These are phyloP conservation scores for Magnaporthiopsis rhizophila DNA, from an alignment of 2,329 filamentous ascomycete genomes.

Conservation along the genomic window DNA sequence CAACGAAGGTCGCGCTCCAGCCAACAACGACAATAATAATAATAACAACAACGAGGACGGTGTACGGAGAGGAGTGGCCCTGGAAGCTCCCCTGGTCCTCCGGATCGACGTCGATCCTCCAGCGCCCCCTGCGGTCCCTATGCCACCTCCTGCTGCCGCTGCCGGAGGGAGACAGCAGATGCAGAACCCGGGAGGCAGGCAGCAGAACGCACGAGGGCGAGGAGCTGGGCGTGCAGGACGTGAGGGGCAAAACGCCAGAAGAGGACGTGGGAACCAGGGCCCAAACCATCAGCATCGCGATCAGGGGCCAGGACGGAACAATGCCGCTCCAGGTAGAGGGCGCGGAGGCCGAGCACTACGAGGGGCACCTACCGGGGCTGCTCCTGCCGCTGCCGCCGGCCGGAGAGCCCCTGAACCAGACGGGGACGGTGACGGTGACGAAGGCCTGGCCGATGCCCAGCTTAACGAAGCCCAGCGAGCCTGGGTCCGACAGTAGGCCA, in stretches of 20 bases:
- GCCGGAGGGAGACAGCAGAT: constrained; percentile 1
- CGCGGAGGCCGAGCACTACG: constrained; percentile 7
- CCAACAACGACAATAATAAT: constrained; percentile 7
- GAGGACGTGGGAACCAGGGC: neutral
- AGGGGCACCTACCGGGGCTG: neutral
- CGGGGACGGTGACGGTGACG: neutral
- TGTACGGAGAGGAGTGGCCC: constrained; percentile 29
- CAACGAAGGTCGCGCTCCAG: constrained; percentile 11
- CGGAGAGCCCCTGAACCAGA: neutral
- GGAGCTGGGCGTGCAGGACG: constrained; percentile 4
- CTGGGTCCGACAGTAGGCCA: constrained; percentile 12
- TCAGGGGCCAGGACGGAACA: constrained; percentile 2
- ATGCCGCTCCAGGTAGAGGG: constrained; percentile 5
- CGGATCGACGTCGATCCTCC: constrained; percentile 34
- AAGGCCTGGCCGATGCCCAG: neutral
- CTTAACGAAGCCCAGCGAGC: constrained; percentile 12
- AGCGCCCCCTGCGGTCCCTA: constrained; percentile 2
- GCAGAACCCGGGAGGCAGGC: constrained; percentile 1
- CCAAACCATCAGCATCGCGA: constrained; percentile 6
- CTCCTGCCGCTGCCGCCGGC: neutral
- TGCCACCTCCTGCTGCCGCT: neutral
- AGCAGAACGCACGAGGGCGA: neutral
- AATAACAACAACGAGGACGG: constrained; percentile 15
- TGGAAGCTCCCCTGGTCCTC: constrained; percentile 49
- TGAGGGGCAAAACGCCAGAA: constrained; percentile 1